Conservation (phyloP, 1,284 basidiomycete species). For the Fomes fomentarius region DNA sequence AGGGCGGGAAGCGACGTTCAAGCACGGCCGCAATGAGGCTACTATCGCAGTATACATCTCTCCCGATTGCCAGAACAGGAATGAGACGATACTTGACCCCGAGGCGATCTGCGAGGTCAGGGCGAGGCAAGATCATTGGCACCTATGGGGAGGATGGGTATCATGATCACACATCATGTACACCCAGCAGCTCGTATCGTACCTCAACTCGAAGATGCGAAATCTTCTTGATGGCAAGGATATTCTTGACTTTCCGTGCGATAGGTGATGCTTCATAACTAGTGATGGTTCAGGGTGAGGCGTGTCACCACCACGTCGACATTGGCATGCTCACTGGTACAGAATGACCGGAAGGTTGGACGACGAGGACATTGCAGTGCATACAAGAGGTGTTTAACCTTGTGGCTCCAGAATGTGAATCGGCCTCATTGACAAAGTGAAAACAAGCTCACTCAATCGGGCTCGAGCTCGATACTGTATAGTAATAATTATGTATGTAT, state of each 20-base stretch:
- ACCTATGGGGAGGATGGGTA: conserved; percentile 39
- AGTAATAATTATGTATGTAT: too few species aligned
- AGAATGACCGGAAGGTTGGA: conserved; percentile 35
- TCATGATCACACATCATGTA: neutral
- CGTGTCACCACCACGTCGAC: neutral
- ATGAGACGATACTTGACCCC: conserved; percentile 58
- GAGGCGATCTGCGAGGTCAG: conserved; percentile 49
- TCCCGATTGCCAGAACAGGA: conserved; percentile 56
- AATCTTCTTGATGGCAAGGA: conserved; percentile 52
- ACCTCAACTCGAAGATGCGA: conserved; percentile 52
- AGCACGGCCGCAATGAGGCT: conserved; percentile 49
- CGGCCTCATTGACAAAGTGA: too few species aligned
- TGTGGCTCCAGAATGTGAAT: too few species aligned
- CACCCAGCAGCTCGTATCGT: neutral
- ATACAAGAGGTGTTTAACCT: too few species aligned
- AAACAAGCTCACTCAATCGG: too few species aligned
- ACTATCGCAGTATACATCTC: conserved; percentile 56
- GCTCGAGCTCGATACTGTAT: too few species aligned
- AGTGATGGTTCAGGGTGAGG: neutral
- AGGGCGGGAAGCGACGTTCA: conserved; percentile 50
- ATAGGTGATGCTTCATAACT: conserved; percentile 59
- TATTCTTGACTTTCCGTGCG: conserved; percentile 54
- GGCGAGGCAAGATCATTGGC: conserved; percentile 50
- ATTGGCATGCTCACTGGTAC: conserved; percentile 40
- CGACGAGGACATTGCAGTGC: neutral